These are phyloP conservation scores for Dendryphion nanum DNA, from an alignment of 2,329 filamentous ascomycete genomes.

Conservation along the genomic window DNA sequence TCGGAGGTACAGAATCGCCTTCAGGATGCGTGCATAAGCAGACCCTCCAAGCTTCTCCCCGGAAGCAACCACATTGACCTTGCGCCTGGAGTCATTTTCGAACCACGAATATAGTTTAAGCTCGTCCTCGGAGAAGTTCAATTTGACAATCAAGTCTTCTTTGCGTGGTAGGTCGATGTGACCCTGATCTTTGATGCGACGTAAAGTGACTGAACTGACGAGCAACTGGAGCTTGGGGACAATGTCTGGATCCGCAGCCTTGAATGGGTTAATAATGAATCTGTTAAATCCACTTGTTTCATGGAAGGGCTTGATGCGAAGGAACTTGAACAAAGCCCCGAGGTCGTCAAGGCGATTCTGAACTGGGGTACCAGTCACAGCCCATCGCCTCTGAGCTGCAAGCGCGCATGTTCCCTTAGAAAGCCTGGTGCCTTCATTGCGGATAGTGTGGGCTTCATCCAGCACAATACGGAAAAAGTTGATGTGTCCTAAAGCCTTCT, in stretches of 20 bases:
- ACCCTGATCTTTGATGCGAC: constrained; percentile 84
- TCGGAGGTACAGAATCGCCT: constrained; percentile 84
- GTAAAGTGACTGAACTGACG: constrained; percentile 90
- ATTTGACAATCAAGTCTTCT: constrained; percentile 67
- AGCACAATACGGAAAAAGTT: constrained; percentile 93
- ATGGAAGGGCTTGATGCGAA: constrained; percentile 82
- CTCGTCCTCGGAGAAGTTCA: constrained; percentile 77
- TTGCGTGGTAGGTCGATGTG: constrained; percentile 73
- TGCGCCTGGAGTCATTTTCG: constrained; percentile 73
- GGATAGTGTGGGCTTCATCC: constrained; percentile 93
- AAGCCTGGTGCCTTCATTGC: constrained; percentile 76
- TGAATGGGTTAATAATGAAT: constrained; percentile 82
- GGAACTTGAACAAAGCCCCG: constrained; percentile 79
- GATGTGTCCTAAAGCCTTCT: constrained; percentile 71
- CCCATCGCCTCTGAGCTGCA: constrained; percentile 82
- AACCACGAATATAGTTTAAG: constrained; percentile 80
- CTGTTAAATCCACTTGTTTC: constrained; percentile 72
- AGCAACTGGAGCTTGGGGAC: constrained; percentile 82
- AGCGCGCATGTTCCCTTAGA: constrained; percentile 83
- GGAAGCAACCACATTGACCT: constrained; percentile 72
- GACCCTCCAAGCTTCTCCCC: constrained; percentile 70
- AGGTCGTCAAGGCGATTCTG: constrained; percentile 89
- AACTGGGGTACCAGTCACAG: constrained; percentile 93
- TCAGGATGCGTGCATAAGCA: constrained; percentile 90
- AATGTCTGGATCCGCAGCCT: constrained; percentile 78